Base-by-base conservation (phyloP, 1,139 yeast species). In the Barnettozyma hawaiiensis region DNA sequence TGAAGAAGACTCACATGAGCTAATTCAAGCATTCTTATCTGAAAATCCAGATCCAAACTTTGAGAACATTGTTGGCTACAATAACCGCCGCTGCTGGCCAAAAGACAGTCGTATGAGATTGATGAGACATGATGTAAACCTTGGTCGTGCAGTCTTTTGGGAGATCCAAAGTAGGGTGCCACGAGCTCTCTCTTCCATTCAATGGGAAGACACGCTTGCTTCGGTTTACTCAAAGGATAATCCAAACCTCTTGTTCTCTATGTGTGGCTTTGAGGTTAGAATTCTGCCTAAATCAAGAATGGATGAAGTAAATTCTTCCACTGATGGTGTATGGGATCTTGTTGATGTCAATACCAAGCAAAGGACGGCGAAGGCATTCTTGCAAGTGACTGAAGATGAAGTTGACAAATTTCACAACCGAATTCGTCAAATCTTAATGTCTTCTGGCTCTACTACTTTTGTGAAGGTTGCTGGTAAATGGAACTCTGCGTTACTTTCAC, bases 181-280 rank as follows among this genome's bases (percentile, higher is more conserved):
- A 0, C 61, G 73, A 6, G 81, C 96, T 0, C 61, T 92, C 12
- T 78, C 90, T 0, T 66, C 81, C 1, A 69, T 90, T 21, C 76
- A 76, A 43, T 92, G 97, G 97, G 85, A 78, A 35, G 82, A 81
- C 40, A 72, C 96, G 0, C 75, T 80, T 56, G 89, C 87, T 0
- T 86, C 96, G 0, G 96, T 94, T 1, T 92, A 90, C 62, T 85
- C 96, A 9, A 75, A 75, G 43, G 96, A 90, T 49, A 94, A 94
- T 58, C 90, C 97, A 11, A 94, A 92, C 52, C 60, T 92, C 46
- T 66, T 92, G 35, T 89, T 92, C 56, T 75, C 92, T 1, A 85
- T 94, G 94, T 83, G 94, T 62, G 98, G 98, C 0, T 94, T 94
- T 66, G 98, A 94, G 57, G 83, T 92, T 1, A 70, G 98, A 42